Evolutionary conservation across 2,329 filamentous ascomycete genomes (phyloP), one percentile per base, ranked within the genome.

Genomic region (Pyrenochaeta sp.): DNA sequence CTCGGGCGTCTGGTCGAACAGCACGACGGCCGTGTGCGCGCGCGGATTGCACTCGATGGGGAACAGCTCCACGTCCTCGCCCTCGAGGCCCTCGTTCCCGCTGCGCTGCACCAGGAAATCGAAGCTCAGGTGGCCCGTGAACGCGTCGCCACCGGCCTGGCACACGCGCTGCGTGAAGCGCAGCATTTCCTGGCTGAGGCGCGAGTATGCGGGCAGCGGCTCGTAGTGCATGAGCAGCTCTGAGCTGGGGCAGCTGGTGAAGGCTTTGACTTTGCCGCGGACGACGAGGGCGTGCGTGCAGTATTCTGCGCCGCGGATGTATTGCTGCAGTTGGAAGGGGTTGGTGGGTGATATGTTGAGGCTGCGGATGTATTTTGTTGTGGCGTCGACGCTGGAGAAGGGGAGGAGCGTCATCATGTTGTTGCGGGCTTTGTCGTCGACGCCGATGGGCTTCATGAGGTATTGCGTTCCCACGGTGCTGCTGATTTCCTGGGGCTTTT

Each of bases 31-130:
- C 0, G 86, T 89, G 56, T 89, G 86, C 0, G 82, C 83, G 10
- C 86, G 74, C 0, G 86, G 86, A 42, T 89, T 89, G 60, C 86
- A 89, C 61, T 89, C 86, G 43, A 89, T 89, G 0, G 85, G 84
- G 51, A 83, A 86, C 2, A 89, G 63, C 19, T 55, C 60, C 9
- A 73, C 58, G 53, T 68, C 54, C 10, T 59, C 41, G 22, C 61
- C 35, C 30, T 76, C 66, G 30, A 78, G 72, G 1, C 18, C 22
- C 14, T 55, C 45, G 19, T 58, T 39, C 34, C 82, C 77, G 2
- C n/a, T n/a, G n/a, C n/a, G n/a, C n/a, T n/a, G n/a, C n/a, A 87
- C 80, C 53, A 90, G 72, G 50, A 92, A 86, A 63, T 89, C 85
- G 40, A 92, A 86, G 13, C 81, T 86, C 21, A 91, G 65, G 62